Percentiles rank a stretch among this genome's conserved stretches.
Conservation (phyloP, 2,329 filamentous ascomycete genomes). For the Capronia coronata region DNA sequence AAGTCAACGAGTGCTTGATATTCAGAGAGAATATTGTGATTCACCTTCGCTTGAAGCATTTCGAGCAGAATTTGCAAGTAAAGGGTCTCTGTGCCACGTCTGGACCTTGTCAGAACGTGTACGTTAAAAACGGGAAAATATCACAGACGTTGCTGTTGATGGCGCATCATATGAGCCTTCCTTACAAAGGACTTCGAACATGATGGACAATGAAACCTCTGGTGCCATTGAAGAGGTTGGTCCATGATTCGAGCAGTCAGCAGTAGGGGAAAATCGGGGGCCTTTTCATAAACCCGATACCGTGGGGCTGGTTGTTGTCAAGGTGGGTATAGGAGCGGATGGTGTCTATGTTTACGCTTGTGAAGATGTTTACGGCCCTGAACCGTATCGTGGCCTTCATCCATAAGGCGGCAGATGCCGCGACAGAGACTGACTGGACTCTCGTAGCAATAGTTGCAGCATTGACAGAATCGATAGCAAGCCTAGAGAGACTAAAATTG, state of each 20-base stretch:
- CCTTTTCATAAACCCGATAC: not conserved
- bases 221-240: slow-evolving; percentile 10
- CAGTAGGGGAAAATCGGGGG: not conserved
- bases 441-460: too few relatives aligned
- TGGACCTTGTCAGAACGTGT: slow-evolving; percentile 3
- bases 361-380: not conserved
- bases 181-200: slow-evolving; percentile 21
- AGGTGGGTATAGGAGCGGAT: not conserved
- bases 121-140: not conserved
- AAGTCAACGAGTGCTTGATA: slow-evolving; percentile 1
- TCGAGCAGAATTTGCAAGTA: slow-evolving; percentile 23
- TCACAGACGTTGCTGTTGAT: slow-evolving; percentile 25
- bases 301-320: not conserved
- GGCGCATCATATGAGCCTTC: slow-evolving; percentile 25
- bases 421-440: not conserved
- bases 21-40: not conserved
- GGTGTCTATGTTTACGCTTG: not conserved
- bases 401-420: not conserved
- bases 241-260: slow-evolving; percentile 9
- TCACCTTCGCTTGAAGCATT: slow-evolving; percentile 26
- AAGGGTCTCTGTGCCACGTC: slow-evolving; percentile 24
- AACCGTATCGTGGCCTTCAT: not conserved
- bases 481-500: too few relatives aligned
- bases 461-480: too few relatives aligned
- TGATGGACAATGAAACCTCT: slow-evolving; percentile 18